phyloP scores from a whole-genome alignment of 1,139 yeast species.

The Protomyces lactucae-debilis region DNA sequence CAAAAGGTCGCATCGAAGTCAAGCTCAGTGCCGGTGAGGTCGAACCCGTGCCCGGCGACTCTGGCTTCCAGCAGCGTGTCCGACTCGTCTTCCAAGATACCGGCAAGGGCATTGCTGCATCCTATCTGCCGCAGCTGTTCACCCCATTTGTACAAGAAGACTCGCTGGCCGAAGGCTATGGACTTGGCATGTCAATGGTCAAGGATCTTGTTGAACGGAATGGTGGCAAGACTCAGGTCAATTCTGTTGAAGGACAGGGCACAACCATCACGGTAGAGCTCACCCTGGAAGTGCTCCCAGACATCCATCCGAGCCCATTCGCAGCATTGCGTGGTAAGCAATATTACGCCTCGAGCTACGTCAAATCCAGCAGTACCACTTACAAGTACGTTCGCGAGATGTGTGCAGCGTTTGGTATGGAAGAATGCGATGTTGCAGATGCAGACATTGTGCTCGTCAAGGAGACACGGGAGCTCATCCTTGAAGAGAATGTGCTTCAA shows the following conservation, averaged over 20 bases:
- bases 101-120: slow-evolving; percentile 81
- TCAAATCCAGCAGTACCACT: background rate
- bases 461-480: background rate
- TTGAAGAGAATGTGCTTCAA: background rate
- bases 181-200: slow-evolving; percentile 15
- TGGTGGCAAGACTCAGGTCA: slow-evolving; percentile 1
- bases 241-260: slow-evolving; percentile 4
- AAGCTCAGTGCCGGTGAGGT: background rate
- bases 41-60: background rate
- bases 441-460: slow-evolving; percentile 10
- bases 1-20: slow-evolving; percentile 55
- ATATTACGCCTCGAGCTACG: background rate
- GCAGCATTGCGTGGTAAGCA: background rate
- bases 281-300: background rate
- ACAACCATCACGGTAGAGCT: slow-evolving; percentile 9
- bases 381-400: background rate
- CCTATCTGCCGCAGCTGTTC: slow-evolving; percentile 69
- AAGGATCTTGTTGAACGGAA: slow-evolving; percentile 2
- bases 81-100: slow-evolving; percentile 73
- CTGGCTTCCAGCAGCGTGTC: slow-evolving; percentile 15
- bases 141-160: slow-evolving; percentile 91
- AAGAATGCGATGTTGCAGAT: background rate
- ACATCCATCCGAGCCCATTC: background rate
- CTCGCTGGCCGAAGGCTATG: slow-evolving; percentile 64
- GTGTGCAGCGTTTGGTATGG: slow-evolving; percentile 1